phyloP scores from a whole-genome alignment of 768 basidiomycete species.

The Xerocomellus chrysenteron region DNA sequence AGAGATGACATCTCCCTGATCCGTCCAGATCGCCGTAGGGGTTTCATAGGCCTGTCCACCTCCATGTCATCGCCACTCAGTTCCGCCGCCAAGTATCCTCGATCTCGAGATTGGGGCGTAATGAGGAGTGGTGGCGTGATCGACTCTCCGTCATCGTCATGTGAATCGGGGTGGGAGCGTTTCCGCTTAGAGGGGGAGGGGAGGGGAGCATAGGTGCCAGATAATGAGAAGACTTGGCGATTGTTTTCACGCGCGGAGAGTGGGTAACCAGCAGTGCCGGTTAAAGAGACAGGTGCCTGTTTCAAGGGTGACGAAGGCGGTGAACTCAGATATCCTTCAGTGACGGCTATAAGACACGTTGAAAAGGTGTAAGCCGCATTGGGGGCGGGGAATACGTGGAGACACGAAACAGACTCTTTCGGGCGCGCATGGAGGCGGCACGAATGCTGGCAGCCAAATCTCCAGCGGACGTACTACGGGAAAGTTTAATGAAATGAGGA shows the following conservation, averaged over 20 bases:
- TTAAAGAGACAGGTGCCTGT: constrained; percentile 23
- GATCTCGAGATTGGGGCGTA: constrained; percentile 25
- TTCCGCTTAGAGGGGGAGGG: constrained; percentile 40
- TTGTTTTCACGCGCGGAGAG: constrained; percentile 57
- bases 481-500: constrained; percentile 9
- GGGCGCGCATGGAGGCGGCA: constrained; percentile 54
- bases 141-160: constrained; percentile 20
- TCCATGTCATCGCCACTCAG: constrained; percentile 28
- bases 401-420: constrained; percentile 51
- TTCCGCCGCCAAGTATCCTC: constrained; percentile 21
- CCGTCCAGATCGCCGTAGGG: constrained; percentile 34
- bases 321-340: constrained; percentile 58
- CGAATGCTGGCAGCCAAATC: constrained; percentile 57
- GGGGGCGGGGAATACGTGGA: constrained; percentile 17
- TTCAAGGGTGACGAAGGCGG: constrained; percentile 34
- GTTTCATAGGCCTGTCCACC: constrained; percentile 37
- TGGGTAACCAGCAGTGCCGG: constrained; percentile 39
- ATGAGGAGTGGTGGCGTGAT: constrained; percentile 16
- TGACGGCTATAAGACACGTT: constrained; percentile 46
- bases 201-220: constrained; percentile 32
- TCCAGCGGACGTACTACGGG: constrained; percentile 38
- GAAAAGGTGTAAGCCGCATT: constrained; percentile 31
- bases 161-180: constrained; percentile 23
- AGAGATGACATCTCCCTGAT: constrained; percentile 28
- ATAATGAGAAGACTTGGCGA: constrained; percentile 44